phyloP scores from a whole-genome alignment of 192 early-diverging fungal genomes.

The Linnemannia exigua region DNA sequence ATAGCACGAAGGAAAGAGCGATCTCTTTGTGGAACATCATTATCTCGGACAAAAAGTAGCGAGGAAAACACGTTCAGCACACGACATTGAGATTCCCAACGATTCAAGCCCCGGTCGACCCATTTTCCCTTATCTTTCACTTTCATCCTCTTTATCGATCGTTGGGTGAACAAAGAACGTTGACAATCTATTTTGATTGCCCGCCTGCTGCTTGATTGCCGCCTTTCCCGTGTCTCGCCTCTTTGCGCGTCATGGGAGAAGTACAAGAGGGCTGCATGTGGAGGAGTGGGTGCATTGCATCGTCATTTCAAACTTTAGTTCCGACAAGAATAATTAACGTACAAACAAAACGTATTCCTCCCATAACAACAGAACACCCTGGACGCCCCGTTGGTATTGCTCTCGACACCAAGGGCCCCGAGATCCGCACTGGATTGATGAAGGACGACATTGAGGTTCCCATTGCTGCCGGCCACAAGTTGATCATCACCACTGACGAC shows the following conservation, averaged over 20 bases:
- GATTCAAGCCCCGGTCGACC: background rate
- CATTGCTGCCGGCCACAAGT: constrained; percentile 82
- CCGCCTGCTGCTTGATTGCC: constrained; percentile 3
- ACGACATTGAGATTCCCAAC: background rate
- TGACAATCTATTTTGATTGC: constrained; percentile 13
- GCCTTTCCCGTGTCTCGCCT: background rate
- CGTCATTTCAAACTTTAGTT: constrained; percentile 4
- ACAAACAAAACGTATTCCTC: background rate
- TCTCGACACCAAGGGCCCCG: constrained; percentile 90
- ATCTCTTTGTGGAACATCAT: background rate
- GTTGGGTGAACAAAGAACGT: background rate
- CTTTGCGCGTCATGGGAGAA: background rate
- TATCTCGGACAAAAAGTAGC: background rate
- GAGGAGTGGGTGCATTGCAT: background rate
- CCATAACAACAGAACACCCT: constrained; percentile 60
- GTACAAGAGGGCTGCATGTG: background rate
- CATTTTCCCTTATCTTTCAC: background rate
- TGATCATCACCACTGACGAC: constrained; percentile 81
- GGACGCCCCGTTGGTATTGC: constrained; percentile 76
- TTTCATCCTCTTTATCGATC: background rate
- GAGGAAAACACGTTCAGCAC: too few species aligned
- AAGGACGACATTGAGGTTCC: constrained; percentile 80
- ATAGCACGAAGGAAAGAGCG: background rate
- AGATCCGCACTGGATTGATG: constrained; percentile 90
- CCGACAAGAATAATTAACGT: background rate